These are phyloP conservation scores for Talaromyces sp. DNA, from an alignment of 2,329 filamentous ascomycete genomes.

Conservation along the genomic window DNA sequence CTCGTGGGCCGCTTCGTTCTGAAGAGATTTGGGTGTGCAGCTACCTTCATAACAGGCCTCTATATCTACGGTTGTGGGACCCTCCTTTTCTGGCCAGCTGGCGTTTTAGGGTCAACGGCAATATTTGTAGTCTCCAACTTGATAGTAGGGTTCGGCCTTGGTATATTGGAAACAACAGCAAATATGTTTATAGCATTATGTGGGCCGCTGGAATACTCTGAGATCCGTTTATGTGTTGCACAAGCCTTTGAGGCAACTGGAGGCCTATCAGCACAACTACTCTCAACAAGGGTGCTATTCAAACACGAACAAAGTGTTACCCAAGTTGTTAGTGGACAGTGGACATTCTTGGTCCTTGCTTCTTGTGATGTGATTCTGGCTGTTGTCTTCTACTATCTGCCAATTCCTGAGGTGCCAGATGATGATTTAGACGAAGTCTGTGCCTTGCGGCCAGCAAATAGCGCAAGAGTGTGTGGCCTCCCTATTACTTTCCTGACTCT, in stretches of 20 bases:
- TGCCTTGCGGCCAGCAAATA: constrained; percentile 52
- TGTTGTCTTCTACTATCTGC: constrained; percentile 60
- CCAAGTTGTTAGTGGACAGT: constrained; percentile 61
- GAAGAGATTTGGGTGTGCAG: constrained; percentile 7
- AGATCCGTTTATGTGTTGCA: constrained; percentile 48
- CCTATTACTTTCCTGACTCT: constrained; percentile 58
- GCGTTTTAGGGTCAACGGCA: neutral
- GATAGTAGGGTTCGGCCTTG: constrained; percentile 15
- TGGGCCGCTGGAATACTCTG: constrained; percentile 13
- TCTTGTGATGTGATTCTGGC: constrained; percentile 58
- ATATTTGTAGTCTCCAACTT: constrained; percentile 2
- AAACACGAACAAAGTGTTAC: constrained; percentile 37
- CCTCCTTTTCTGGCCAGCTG: constrained; percentile 12
- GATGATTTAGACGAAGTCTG: constrained; percentile 57
- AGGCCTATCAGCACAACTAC: constrained; percentile 57
- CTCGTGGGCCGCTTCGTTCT: constrained; percentile 5
- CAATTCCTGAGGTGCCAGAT: constrained; percentile 61
- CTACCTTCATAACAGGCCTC: constrained; percentile 12
- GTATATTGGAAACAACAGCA: constrained; percentile 10
- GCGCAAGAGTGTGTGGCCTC: constrained; percentile 44
- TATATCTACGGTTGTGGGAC: constrained; percentile 11
- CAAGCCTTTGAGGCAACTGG: constrained; percentile 57
- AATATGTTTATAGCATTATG: constrained; percentile 10
- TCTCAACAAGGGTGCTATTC: constrained; percentile 51
- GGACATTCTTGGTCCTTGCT: constrained; percentile 64